Evolutionary conservation across 2,329 filamentous ascomycete genomes (phyloP).

Genomic region (Sphaerulina vaccinii): DNA sequence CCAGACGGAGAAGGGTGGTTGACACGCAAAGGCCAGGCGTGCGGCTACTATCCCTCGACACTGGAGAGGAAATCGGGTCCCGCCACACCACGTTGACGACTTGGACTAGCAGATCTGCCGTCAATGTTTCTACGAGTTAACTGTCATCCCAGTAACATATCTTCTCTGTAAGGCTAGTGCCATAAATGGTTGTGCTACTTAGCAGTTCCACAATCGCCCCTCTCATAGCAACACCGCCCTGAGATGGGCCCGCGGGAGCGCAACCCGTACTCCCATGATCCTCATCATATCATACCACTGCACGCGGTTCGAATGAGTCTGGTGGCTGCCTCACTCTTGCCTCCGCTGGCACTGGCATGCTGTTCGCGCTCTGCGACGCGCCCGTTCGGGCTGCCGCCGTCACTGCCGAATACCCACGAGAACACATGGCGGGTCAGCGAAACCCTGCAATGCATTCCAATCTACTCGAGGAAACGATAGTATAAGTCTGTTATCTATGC

Average conservation of each 20-base stretch:
- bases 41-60: not conserved
- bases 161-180: not conserved
- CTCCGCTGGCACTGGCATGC: not conserved
- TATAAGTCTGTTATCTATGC: conserved; percentile 19
- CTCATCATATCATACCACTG: too few relatives aligned
- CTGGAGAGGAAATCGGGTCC: not conserved
- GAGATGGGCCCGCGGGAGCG: not conserved
- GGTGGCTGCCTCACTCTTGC: not conserved
- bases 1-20: conserved; percentile 1
- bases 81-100: not conserved
- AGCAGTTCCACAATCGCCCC: not conserved
- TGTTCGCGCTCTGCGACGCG: not conserved
- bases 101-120: too few relatives aligned
- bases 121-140: not conserved
- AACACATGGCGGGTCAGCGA: not conserved
- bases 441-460: conserved; percentile 8
- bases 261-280: too few relatives aligned
- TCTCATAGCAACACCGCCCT: not conserved
- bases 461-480: conserved; percentile 15
- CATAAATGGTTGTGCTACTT: not conserved
- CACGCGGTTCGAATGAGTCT: too few relatives aligned
- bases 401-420: not conserved
- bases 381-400: not conserved
- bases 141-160: not conserved
- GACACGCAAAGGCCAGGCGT: not conserved